Conservation (phyloP, 345 rosid genomes). For the Corymbia maculata region DNA sequence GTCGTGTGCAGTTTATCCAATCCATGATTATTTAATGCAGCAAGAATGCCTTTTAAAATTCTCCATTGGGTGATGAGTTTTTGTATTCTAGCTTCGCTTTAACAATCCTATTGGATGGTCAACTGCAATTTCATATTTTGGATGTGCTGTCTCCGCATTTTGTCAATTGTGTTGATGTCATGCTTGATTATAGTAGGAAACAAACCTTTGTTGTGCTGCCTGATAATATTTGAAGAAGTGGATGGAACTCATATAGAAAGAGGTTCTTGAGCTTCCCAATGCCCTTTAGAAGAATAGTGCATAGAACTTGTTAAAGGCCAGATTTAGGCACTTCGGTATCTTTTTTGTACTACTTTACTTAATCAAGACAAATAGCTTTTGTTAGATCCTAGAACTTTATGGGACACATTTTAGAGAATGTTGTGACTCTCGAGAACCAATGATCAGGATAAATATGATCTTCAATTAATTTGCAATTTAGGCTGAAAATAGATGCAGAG, state of each 20-base stretch:
- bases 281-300: neutral
- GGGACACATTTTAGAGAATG: neutral
- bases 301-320: neutral
- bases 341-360: neutral
- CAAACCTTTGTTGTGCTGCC: neutral
- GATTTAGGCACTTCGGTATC: neutral
- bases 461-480: neutral
- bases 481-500: neutral
- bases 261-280: neutral
- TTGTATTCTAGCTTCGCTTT: neutral
- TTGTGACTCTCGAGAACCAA: neutral
- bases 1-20: neutral
- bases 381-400: neutral
- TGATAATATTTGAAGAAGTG: neutral
- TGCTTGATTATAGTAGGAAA: neutral
- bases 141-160: neutral
- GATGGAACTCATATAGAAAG: neutral
- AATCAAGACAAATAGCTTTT: neutral
- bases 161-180: neutral
- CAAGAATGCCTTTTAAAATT: neutral
- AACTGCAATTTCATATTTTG: neutral
- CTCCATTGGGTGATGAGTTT: neutral
- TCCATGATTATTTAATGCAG: neutral
- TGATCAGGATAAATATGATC: neutral
- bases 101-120: neutral